phyloP scores from a whole-genome alignment of 202 grass and related monocot genomes.

The Schoenoplectus triqueter region DNA sequence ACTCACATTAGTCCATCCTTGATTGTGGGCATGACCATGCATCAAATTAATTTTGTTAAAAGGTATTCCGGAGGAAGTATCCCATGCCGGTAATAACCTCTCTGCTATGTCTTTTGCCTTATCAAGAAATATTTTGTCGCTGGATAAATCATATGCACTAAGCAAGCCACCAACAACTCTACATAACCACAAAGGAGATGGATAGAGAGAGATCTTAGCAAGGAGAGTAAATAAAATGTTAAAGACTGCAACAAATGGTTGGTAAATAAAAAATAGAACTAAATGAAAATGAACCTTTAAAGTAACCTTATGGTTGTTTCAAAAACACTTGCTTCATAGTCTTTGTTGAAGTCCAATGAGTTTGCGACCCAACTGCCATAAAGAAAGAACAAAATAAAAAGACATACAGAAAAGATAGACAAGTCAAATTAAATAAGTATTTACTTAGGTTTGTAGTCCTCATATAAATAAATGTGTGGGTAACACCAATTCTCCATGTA shows the following conservation, averaged over 20 bases:
- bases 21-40: slow-evolving; percentile 91
- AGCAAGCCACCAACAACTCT: slow-evolving; percentile 98
- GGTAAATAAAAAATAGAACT: slow-evolving; percentile 55
- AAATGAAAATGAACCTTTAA: slow-evolving; percentile 74
- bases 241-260: slow-evolving; percentile 7
- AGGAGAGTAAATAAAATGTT: slow-evolving; percentile 8
- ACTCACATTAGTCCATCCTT: slow-evolving; percentile 93
- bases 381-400: slow-evolving; percentile 22
- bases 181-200: slow-evolving; percentile 37
- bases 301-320: slow-evolving; percentile 99
- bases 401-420: slow-evolving; percentile 2
- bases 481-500: background rate
- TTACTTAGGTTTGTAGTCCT: background rate
- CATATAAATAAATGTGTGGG: background rate
- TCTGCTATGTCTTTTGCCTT: slow-evolving; percentile 97
- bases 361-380: slow-evolving; percentile 89
- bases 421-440: slow-evolving; percentile 11
- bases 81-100: slow-evolving; percentile 96
- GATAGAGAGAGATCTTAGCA: slow-evolving; percentile 33
- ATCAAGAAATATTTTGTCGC: slow-evolving; percentile 87
- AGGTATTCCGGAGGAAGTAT: slow-evolving; percentile 91
- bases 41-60: slow-evolving; percentile 94
- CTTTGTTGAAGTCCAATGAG: slow-evolving; percentile 95
- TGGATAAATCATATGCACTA: slow-evolving; percentile 91
- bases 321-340: slow-evolving; percentile 94